Percentiles rank a stretch among this genome's conserved stretches.
phyloP scores from a whole-genome alignment of 495 filamentous ascomycete species.

The Xylaria venustula region DNA sequence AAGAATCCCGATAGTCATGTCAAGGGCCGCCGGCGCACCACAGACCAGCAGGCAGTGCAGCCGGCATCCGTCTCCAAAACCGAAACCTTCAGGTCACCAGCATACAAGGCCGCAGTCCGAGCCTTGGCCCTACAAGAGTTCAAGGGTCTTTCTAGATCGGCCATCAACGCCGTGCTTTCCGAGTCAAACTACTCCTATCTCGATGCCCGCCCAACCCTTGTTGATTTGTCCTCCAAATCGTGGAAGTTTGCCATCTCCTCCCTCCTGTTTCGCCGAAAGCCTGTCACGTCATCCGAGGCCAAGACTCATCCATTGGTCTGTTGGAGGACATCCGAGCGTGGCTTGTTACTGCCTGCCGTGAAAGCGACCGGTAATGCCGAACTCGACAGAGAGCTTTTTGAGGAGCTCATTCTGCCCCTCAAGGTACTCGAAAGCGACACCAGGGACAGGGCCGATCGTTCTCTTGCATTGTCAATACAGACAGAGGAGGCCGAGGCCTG shows the following conservation, averaged over 20 bases:
- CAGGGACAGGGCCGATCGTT: conserved; percentile 61
- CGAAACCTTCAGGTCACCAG: conserved; percentile 70
- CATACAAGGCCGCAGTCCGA: conserved; percentile 73
- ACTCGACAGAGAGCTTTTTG: conserved; percentile 75
- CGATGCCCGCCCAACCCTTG: conserved; percentile 70
- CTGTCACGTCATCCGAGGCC: conserved; percentile 55
- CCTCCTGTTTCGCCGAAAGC: conserved; percentile 67
- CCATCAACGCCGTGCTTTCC: conserved; percentile 84
- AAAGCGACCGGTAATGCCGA: conserved; percentile 73
- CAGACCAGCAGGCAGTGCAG: conserved; percentile 27
- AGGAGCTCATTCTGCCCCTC: conserved; percentile 65
- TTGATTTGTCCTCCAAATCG: conserved; percentile 71
- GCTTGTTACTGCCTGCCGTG: conserved; percentile 54
- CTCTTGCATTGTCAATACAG: conserved; percentile 67
- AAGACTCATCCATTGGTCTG: conserved; percentile 57
- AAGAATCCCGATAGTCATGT: conserved; percentile 75
- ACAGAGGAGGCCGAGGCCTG: conserved; percentile 69
- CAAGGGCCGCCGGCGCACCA: conserved; percentile 66
- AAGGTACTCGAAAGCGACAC: conserved; percentile 51
- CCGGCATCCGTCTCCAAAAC: conserved; percentile 54
- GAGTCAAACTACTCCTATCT: conserved; percentile 88
- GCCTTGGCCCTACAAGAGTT: conserved; percentile 70
- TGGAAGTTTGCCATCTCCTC: conserved; percentile 82
- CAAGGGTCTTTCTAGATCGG: conserved; percentile 71
- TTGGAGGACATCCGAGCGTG: conserved; percentile 57